phyloP scores from a whole-genome alignment of 805 yeast species.

The Lipomyces starkeyi region DNA sequence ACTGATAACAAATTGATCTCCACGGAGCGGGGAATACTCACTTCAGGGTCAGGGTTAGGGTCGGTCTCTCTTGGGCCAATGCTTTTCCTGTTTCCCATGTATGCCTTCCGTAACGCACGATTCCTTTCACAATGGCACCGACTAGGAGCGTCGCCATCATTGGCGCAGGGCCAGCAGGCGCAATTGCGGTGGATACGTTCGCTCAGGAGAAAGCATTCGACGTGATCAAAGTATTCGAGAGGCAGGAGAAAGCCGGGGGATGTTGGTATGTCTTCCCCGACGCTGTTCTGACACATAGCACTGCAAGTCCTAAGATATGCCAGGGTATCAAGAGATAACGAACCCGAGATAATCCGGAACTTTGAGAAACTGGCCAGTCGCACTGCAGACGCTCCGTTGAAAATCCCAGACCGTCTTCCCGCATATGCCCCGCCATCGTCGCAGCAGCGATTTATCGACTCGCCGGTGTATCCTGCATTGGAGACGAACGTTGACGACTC shows the following conservation, averaged over 20 bases:
- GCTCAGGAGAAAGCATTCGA: background rate
- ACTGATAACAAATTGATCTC: no score
- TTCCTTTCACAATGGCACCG: constrained; percentile 1
- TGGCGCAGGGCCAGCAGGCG: constrained; percentile 1
- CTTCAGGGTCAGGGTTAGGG: no score
- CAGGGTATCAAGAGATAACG: background rate
- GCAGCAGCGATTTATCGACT: constrained; percentile 1
- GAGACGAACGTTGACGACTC: constrained; percentile 2
- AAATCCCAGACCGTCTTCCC: background rate
- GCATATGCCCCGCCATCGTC: background rate
- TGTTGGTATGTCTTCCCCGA: constrained; percentile 1
- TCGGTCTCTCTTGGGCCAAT: background rate
- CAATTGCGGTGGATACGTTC: background rate
- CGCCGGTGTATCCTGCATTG: constrained; percentile 1
- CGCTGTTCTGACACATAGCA: background rate
- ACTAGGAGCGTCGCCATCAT: background rate
- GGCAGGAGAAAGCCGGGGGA: constrained; percentile 2
- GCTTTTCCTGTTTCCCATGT: background rate
- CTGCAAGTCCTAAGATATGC: background rate
- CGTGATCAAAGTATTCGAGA: background rate
- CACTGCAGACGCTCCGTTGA: background rate
- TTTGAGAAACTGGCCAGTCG: constrained; percentile 5
- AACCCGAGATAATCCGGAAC: constrained; percentile 1
- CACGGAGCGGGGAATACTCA: no score
- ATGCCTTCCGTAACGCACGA: background rate